Conservation (phyloP, 1,284 basidiomycete species). For the Apiotrichum mycotoxinovorans region DNA sequence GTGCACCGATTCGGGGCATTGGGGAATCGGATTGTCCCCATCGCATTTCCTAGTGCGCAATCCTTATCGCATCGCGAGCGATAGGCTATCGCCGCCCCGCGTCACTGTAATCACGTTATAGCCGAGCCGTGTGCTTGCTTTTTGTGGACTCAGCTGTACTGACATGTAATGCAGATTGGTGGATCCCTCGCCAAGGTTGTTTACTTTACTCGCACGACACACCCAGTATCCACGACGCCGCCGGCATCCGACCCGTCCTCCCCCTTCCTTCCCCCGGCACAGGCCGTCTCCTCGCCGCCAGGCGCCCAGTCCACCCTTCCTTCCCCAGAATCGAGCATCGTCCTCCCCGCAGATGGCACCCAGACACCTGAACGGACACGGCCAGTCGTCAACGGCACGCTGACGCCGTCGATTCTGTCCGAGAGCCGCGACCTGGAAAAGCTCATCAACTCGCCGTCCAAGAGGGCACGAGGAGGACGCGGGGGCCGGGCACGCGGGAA, state of each 20-base stretch:
- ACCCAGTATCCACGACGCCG: slow-evolving; percentile 36
- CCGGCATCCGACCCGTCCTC: slow-evolving; percentile 43
- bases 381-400: slow-evolving; percentile 62
- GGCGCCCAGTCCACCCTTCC: slow-evolving; percentile 15
- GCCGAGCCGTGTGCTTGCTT: not conserved
- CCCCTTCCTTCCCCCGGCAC: slow-evolving; percentile 38
- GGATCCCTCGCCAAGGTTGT: slow-evolving; percentile 97
- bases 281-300: slow-evolving; percentile 33
- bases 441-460: slow-evolving; percentile 3
- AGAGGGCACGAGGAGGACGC: slow-evolving; percentile 49
- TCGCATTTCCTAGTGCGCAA: not conserved
- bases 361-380: slow-evolving; percentile 47
- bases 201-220: slow-evolving; percentile 88
- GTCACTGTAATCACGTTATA: not conserved
- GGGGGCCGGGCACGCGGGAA: slow-evolving; percentile 19
- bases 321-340: slow-evolving; percentile 31
- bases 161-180: slow-evolving; percentile 64
- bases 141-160: not conserved
- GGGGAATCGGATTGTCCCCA: not conserved
- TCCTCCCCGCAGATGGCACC: slow-evolving; percentile 9
- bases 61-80: not conserved
- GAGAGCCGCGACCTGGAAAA: slow-evolving; percentile 9
- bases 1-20: no score
- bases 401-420: slow-evolving; percentile 63
- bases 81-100: not conserved